These are phyloP conservation scores for Silene noctiflora DNA, from an alignment of 179 eudicot species.

Conservation along the genomic window DNA sequence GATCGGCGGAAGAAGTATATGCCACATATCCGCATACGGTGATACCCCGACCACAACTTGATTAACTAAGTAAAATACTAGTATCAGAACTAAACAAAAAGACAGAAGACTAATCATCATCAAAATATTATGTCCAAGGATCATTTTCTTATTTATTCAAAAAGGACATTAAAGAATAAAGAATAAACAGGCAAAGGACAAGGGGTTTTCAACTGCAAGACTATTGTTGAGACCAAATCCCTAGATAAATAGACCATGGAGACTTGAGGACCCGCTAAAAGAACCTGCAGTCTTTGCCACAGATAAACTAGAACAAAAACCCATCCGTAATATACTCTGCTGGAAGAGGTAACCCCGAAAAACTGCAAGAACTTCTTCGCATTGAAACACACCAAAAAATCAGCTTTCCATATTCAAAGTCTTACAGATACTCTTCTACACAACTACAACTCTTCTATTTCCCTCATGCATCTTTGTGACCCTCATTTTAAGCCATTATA, in stretches of 20 bases:
- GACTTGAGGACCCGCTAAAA: background rate
- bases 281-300: background rate
- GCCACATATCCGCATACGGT: background rate
- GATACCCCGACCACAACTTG: background rate
- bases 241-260: background rate
- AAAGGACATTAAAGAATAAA: background rate
- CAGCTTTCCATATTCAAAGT: no score
- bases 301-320: background rate
- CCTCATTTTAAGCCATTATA: background rate
- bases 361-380: background rate
- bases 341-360: background rate
- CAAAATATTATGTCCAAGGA: background rate
- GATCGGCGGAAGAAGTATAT: background rate
- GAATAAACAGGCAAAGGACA: no score
- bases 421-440: no score
- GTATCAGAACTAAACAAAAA: no score
- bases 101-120: background rate
- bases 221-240: background rate
- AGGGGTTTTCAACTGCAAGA: background rate
- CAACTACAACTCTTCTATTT: background rate
- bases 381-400: no score
- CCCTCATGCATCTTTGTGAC: background rate
- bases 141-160: background rate
- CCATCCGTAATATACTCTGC: background rate
- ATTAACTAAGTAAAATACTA: background rate